These are phyloP conservation scores for Rhizophagus clarus DNA, from an alignment of 192 early-diverging fungal species.

Conservation along the genomic window DNA sequence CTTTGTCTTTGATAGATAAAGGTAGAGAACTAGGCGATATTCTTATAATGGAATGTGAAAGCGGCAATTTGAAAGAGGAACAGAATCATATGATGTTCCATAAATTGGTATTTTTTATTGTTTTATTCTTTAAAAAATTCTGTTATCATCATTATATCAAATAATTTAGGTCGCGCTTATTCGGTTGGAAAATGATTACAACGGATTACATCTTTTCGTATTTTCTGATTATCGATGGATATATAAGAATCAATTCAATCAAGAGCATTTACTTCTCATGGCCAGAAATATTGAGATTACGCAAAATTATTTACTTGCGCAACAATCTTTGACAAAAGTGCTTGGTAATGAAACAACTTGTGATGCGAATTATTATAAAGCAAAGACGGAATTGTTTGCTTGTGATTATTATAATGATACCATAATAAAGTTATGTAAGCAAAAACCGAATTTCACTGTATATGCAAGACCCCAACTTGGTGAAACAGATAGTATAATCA, in stretches of 20 bases:
- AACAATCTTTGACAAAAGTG: background rate
- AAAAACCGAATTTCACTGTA: conserved; percentile 2
- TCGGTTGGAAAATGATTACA: background rate
- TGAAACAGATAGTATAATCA: background rate
- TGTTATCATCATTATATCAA: background rate
- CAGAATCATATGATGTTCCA: background rate
- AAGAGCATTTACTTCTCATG: background rate
- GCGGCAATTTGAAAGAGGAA: background rate
- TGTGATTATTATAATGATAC: background rate
- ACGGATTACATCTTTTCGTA: background rate
- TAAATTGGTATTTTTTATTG: background rate
- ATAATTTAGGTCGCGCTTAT: background rate
- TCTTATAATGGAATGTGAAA: background rate
- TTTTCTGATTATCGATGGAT: background rate
- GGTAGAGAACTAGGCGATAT: background rate
- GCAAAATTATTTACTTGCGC: background rate
- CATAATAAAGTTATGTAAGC: background rate
- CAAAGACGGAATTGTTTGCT: background rate
- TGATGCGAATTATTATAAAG: background rate
- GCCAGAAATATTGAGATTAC: background rate
- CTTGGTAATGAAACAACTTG: background rate
- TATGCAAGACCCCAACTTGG: background rate
- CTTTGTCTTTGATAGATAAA: background rate
- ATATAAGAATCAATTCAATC: background rate
- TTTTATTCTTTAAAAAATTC: background rate